phyloP scores from a whole-genome alignment of 352 stramenopile species.

The Globisporangium nagaii region DNA sequence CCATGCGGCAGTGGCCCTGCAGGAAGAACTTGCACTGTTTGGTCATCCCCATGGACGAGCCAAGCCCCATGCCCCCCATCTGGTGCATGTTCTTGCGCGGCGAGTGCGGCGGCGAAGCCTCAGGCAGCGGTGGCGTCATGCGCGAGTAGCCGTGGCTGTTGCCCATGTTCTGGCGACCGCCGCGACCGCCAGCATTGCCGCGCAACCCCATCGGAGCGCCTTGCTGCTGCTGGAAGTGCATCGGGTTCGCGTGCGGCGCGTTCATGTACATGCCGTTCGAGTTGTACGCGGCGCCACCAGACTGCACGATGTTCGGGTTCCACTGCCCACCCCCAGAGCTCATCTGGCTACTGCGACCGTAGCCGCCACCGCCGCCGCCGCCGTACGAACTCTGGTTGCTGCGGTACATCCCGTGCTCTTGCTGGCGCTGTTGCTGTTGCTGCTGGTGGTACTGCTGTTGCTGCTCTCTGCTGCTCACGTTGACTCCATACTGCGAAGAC shows the following conservation, averaged over 20 bases:
- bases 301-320: conserved; percentile 20
- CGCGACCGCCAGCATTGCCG: conserved; percentile 13
- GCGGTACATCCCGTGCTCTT: conserved; percentile 25
- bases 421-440: conserved; percentile 24
- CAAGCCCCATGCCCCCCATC: conserved; percentile 6
- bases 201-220: conserved; percentile 23
- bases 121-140: conserved; percentile 49
- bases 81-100: conserved; percentile 29
- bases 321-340: conserved; percentile 23
- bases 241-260: conserved; percentile 18
- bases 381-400: conserved; percentile 10
- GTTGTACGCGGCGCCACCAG: conserved; percentile 8
- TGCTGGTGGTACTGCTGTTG: conserved; percentile 24
- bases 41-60: conserved; percentile 32
- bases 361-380: neutral
- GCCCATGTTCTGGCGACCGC: conserved; percentile 17
- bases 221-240: conserved; percentile 27
- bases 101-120: conserved; percentile 58
- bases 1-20: conserved; percentile 82
- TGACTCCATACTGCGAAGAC: conserved; percentile 2
- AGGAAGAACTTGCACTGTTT: conserved; percentile 86
- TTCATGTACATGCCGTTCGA: conserved; percentile 53
- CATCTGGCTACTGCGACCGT: conserved; percentile 3
- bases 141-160: conserved; percentile 28
- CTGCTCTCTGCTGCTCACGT: conserved; percentile 3